Percentiles rank a stretch among this genome's conserved stretches.
These are phyloP conservation scores for Hevea brasiliensis DNA, from an alignment of 345 rosid genomes.

Conservation along the genomic window DNA sequence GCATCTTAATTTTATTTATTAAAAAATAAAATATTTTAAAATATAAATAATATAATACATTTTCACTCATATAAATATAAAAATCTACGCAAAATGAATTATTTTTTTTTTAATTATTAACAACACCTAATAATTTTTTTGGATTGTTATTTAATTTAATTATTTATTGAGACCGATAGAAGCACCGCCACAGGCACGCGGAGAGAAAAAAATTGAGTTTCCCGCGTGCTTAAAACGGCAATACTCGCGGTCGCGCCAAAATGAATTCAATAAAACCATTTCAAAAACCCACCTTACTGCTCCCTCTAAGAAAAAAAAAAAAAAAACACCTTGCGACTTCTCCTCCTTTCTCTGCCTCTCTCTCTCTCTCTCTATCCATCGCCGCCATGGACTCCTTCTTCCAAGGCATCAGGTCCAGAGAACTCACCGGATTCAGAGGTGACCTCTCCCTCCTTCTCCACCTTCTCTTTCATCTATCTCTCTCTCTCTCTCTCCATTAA, in stretches of 20 bases:
- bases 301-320: not conserved
- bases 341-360: not conserved
- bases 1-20: too few species aligned
- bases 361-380: not conserved
- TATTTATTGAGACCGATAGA: too few species aligned
- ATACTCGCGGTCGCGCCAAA: slow-evolving; percentile 1
- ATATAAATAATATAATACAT: too few species aligned
- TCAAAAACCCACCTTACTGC: not conserved
- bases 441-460: not conserved
- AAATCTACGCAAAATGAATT: too few species aligned
- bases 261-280: not conserved
- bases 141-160: too few species aligned
- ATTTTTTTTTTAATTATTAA: too few species aligned
- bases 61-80: too few species aligned
- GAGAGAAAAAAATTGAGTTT: not conserved
- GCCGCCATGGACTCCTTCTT: slow-evolving; percentile 39
- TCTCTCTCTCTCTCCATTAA: too few species aligned
- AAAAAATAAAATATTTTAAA: too few species aligned
- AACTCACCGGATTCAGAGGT: slow-evolving; percentile 75
- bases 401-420: slow-evolving; percentile 60
- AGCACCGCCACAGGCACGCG: not conserved
- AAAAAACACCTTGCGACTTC: too few species aligned
- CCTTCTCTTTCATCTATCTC: not conserved
- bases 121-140: too few species aligned
- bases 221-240: slow-evolving; percentile 10